A percentile compares a stretch with the other conserved stretches of the same genome.
phyloP scores from a whole-genome alignment of 2,329 filamentous ascomycete genomes.

The Colletotrichum cordylinicola region DNA sequence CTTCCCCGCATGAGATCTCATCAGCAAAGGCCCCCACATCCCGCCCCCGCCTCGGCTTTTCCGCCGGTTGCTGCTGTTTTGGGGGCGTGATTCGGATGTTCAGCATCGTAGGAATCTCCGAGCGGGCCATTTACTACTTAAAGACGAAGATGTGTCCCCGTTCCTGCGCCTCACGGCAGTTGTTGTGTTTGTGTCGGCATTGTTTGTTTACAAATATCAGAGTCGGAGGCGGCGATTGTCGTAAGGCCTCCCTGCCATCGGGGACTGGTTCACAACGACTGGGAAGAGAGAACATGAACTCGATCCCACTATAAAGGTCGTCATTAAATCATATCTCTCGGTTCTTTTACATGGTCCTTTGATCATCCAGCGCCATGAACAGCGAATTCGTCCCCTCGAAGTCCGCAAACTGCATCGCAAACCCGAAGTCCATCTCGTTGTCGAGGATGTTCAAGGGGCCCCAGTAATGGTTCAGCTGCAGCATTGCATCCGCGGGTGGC shows the following conservation, averaged over 20 bases:
- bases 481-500: constrained; percentile 18
- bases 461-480: constrained; percentile 29
- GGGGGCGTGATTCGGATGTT: background rate
- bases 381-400: constrained; percentile 17
- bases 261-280: background rate
- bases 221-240: background rate
- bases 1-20: background rate
- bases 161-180: too few species aligned
- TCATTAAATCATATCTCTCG: background rate
- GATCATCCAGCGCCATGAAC: constrained; percentile 7
- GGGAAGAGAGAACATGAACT: background rate
- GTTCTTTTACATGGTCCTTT: background rate
- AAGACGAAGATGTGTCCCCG: background rate
- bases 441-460: constrained; percentile 29
- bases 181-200: background rate
- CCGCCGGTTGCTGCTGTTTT: background rate
- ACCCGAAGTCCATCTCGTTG: constrained; percentile 28
- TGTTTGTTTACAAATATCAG: too few species aligned
- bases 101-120: background rate
- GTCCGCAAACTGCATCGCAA: constrained; percentile 26
- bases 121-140: background rate
- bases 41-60: constrained; percentile 11
- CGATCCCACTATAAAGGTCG: background rate
- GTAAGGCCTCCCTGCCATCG: background rate
- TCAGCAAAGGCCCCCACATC: background rate